Conservation (phyloP, 2,329 filamentous ascomycete genomes). For the Pseudogymnoascus sp. region DNA sequence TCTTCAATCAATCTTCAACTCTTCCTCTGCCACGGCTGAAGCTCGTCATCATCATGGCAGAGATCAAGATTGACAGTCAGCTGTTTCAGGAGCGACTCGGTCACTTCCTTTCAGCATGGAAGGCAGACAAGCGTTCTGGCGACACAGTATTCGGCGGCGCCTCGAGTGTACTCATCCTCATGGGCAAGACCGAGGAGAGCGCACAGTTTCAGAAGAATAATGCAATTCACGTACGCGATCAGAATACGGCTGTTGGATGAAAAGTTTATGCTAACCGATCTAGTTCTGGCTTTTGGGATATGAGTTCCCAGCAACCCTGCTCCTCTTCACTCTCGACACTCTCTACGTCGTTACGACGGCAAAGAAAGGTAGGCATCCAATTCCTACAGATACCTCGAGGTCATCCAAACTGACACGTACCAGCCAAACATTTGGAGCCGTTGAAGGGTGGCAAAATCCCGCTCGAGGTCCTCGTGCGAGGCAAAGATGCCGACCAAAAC, state of each 20-base stretch:
- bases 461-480: slow-evolving; percentile 82
- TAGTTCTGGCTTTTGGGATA: slow-evolving; percentile 98
- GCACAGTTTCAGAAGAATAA: slow-evolving; percentile 92
- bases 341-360: slow-evolving; percentile 91
- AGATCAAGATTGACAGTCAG: slow-evolving; percentile 92
- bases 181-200: slow-evolving; percentile 89
- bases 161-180: slow-evolving; percentile 77
- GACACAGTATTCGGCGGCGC: slow-evolving; percentile 80
- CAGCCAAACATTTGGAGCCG: slow-evolving; percentile 86
- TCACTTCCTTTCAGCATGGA: slow-evolving; percentile 85
- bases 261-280: slow-evolving; percentile 13
- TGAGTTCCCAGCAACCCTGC: slow-evolving; percentile 92
- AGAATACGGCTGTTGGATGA: neutral
- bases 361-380: slow-evolving; percentile 69
- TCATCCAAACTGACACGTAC: slow-evolving; percentile 25
- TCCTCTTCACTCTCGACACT: slow-evolving; percentile 81
- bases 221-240: slow-evolving; percentile 73
- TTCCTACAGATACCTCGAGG: slow-evolving; percentile 1
- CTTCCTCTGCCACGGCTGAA: slow-evolving; percentile 1
- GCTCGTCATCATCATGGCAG: slow-evolving; percentile 37
- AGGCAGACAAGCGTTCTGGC: slow-evolving; percentile 83
- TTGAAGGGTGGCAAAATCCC: slow-evolving; percentile 88
- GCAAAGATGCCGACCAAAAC: slow-evolving; percentile 87
- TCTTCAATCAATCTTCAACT: neutral
- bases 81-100: slow-evolving; percentile 89